Conservation (phyloP, 208 protist species). For the Acanthamoeba lugdunensis region DNA sequence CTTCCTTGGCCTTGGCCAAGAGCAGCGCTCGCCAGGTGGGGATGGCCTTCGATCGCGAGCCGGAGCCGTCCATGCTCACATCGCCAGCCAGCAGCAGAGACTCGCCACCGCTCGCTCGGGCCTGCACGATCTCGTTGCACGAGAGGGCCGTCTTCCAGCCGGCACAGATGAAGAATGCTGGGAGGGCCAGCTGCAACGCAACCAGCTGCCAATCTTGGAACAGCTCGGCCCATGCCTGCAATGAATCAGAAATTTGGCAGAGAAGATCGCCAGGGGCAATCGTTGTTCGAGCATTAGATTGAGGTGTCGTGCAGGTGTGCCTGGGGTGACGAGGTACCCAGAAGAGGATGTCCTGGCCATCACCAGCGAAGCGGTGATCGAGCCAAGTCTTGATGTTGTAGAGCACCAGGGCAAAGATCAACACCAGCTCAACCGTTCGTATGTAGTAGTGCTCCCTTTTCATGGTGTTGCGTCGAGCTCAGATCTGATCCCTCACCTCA, state of each 20-base stretch:
- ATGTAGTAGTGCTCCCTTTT: conserved; percentile 26
- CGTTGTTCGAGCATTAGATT: background rate
- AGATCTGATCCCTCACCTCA: too few species aligned
- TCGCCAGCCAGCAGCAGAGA: background rate
- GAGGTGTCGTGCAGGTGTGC: background rate
- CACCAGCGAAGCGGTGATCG: background rate
- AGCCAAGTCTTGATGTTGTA: conserved; percentile 41
- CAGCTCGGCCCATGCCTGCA: conserved; percentile 14
- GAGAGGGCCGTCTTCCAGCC: conserved; percentile 12
- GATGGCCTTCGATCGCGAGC: background rate
- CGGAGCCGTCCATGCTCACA: background rate
- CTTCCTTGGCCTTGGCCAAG: conserved; percentile 18
- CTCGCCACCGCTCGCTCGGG: background rate
- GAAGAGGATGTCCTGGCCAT: background rate
- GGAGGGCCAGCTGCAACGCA: conserved; percentile 25
- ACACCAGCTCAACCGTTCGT: conserved; percentile 1
- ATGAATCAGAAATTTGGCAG: too few species aligned
- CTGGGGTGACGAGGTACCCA: background rate
- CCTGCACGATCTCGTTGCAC: conserved; percentile 36
- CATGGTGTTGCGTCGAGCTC: conserved; percentile 33
- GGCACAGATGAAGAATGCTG: conserved; percentile 27
- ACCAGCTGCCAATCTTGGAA: conserved; percentile 44
- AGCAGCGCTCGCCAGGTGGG: conserved; percentile 24
- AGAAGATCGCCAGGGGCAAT: background rate
- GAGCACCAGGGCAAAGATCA: conserved; percentile 41